A percentile compares a stretch with the other conserved stretches of the same genome.
Evolutionary conservation across 441 rosid genomes (phyloP).

Genomic region (Syzygium malaccense): DNA sequence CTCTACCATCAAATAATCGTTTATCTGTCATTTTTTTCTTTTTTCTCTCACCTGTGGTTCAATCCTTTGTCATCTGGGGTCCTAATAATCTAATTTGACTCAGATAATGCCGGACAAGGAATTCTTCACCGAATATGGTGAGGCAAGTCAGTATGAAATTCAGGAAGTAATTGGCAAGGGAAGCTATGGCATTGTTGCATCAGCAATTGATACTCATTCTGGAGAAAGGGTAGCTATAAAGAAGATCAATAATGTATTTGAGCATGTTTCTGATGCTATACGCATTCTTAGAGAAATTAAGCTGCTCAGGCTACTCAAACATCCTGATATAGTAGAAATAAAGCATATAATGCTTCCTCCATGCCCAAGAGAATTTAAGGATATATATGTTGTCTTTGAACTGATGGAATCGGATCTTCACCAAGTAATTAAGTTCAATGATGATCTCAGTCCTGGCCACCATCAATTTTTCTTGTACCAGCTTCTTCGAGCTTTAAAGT

Average conservation of each 20-base stretch:
- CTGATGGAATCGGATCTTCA: neutral
- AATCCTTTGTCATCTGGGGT: neutral
- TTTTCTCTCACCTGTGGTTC: neutral
- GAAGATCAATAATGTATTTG: constrained; percentile 1
- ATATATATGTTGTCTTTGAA: neutral
- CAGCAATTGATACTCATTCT: neutral
- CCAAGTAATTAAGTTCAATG: neutral
- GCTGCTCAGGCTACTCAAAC: constrained; percentile 3
- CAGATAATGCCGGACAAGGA: constrained; percentile 1
- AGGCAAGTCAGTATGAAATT: constrained; percentile 2
- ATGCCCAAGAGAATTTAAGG: constrained; percentile 1
- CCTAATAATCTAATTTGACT: neutral
- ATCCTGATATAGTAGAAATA: constrained; percentile 1
- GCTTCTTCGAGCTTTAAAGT: neutral
- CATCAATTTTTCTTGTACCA: constrained; percentile 1
- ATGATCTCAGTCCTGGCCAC: constrained; percentile 2
- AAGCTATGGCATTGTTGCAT: constrained; percentile 1
- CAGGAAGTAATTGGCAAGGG: constrained; percentile 2
- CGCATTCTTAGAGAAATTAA: constrained; percentile 4
- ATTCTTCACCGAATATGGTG: neutral
- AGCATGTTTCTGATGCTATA: constrained; percentile 1
- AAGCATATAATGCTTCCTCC: constrained; percentile 2
- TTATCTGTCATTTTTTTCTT: neutral
- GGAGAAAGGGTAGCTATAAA: constrained; percentile 4
- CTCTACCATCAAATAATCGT: neutral